Evolutionary conservation across 768 basidiomycete genomes (phyloP).

Genomic region (Leccinum uliginosum): DNA sequence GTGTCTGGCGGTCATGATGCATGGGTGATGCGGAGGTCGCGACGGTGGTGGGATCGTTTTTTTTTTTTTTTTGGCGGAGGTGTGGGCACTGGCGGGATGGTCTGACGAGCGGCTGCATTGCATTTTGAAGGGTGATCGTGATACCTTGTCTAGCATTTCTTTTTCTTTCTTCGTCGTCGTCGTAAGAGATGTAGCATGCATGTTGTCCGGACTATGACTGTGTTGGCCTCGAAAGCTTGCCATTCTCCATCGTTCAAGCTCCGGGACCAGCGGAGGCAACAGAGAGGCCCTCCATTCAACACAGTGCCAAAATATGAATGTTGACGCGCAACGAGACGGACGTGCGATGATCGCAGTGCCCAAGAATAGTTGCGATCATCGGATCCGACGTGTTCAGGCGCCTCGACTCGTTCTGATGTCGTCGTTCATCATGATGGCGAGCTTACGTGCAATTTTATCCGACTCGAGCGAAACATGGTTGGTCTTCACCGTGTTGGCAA

Average conservation of each 20-base stretch:
- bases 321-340: constrained; percentile 30
- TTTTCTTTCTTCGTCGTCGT: constrained; percentile 11
- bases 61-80: neutral
- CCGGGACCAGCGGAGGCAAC: too few species aligned
- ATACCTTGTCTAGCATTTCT: too few species aligned
- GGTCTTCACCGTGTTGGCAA: neutral
- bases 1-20: constrained; percentile 8
- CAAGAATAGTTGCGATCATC: neutral
- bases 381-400: neutral
- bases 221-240: too few species aligned
- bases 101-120: too few species aligned
- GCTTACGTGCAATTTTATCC: neutral
- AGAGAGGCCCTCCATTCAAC: too few species aligned
- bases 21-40: neutral
- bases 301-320: neutral
- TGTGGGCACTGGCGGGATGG: neutral
- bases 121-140: too few species aligned
- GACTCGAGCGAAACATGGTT: too few species aligned
- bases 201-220: too few species aligned
- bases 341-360: too few species aligned
- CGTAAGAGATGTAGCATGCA: too few species aligned
- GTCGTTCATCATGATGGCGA: neutral
- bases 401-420: neutral
- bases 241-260: too few species aligned
- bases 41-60: neutral